phyloP scores from a whole-genome alignment of 306 rosid genomes.

The Cucurbita maxima region DNA sequence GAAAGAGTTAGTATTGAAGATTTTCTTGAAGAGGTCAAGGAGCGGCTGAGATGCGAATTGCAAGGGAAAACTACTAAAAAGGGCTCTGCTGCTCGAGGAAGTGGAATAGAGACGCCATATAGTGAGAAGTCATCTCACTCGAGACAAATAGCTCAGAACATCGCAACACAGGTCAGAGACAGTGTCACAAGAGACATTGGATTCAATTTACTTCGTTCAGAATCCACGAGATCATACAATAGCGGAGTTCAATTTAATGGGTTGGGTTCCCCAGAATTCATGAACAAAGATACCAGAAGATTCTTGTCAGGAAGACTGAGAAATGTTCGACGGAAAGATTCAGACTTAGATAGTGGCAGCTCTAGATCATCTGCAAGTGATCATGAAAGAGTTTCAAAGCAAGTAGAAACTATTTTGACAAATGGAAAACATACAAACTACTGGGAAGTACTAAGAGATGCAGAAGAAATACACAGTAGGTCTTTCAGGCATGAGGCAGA shows the following conservation, averaged over 20 bases:
- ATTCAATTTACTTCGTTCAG: constrained; percentile 38
- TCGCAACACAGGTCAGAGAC: constrained; percentile 65
- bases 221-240: constrained; percentile 58
- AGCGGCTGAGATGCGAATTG: constrained; percentile 62
- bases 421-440: constrained; percentile 12
- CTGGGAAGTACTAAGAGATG: constrained; percentile 38
- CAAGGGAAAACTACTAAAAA: constrained; percentile 48
- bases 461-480: constrained; percentile 42
- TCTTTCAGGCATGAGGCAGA: constrained; percentile 66
- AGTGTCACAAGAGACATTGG: constrained; percentile 54
- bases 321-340: constrained; percentile 36
- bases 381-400: constrained; percentile 21
- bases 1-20: constrained; percentile 71
- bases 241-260: constrained; percentile 47
- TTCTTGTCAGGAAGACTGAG: constrained; percentile 53
- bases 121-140: constrained; percentile 64
- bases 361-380: constrained; percentile 32
- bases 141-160: constrained; percentile 56
- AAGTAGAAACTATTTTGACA: constrained; percentile 18
- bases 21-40: constrained; percentile 88
- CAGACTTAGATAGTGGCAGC: constrained; percentile 24
- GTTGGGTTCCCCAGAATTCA: constrained; percentile 43
- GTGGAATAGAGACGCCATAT: constrained; percentile 67
- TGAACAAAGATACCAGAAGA: constrained; percentile 57
- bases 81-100: constrained; percentile 53